These are phyloP conservation scores for Aristolochia contorta DNA, from an alignment of 164 flowering plant species.

Conservation along the genomic window DNA sequence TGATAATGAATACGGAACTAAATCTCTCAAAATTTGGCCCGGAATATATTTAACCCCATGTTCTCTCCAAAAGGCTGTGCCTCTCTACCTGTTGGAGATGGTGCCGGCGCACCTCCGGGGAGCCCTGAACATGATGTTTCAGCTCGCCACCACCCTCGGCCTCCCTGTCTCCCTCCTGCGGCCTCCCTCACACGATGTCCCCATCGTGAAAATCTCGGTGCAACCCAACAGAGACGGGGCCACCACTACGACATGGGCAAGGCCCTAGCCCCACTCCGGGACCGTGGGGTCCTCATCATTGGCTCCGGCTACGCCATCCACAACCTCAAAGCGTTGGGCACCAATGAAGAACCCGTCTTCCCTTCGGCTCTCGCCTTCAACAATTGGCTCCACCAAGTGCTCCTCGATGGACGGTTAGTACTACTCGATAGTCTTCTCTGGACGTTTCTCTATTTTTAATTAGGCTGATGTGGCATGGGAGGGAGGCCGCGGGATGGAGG, in stretches of 20 bases:
- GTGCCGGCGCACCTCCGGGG: conserved; percentile 91
- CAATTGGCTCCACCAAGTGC: conserved; percentile 71
- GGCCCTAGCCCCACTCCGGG: too few species aligned
- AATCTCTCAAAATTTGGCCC: too few species aligned
- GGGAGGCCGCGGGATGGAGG: conserved; percentile 75
- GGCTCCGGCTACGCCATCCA: background rate
- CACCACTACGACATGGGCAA: too few species aligned
- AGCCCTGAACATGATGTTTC: conserved; percentile 90
- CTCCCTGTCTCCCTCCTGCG: too few species aligned
- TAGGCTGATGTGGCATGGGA: too few species aligned
- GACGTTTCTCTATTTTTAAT: too few species aligned
- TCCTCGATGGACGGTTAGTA: conserved; percentile 93
- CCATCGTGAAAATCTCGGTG: too few species aligned
- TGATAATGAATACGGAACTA: too few species aligned
- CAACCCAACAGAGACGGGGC: too few species aligned
- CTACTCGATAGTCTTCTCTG: too few species aligned
- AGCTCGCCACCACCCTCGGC: conserved; percentile 82
- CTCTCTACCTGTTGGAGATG: conserved; percentile 83
- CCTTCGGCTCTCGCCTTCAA: conserved; percentile 92
- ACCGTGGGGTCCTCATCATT: background rate
- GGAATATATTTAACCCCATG: too few species aligned
- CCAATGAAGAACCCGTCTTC: conserved; percentile 79
- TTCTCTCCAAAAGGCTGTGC: conserved; percentile 60
- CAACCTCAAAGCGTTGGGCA: conserved; percentile 23
- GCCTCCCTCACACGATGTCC: too few species aligned